phyloP scores from a whole-genome alignment of 208 protist genomes.

The Angomonas deanei region DNA sequence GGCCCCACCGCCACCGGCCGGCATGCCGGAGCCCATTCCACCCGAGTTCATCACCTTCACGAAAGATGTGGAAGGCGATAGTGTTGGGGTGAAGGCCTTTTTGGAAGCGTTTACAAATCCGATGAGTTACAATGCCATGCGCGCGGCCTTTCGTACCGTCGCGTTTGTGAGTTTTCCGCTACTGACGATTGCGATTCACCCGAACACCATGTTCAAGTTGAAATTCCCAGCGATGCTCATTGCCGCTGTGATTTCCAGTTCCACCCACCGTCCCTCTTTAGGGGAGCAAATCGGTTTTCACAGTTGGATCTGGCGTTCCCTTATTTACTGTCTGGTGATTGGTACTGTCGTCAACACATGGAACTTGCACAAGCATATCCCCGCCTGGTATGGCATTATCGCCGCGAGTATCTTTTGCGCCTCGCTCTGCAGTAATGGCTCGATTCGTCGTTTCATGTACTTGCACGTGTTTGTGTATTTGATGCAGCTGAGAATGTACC shows the following conservation, averaged over 20 bases:
- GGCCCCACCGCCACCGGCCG: not conserved
- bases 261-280: conserved; percentile 16
- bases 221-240: conserved; percentile 23
- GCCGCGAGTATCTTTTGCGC: conserved; percentile 15
- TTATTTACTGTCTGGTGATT: conserved; percentile 19
- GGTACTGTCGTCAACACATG: conserved; percentile 9
- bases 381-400: conserved; percentile 22
- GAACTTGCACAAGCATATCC: conserved; percentile 16
- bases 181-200: conserved; percentile 27
- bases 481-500: conserved; percentile 25
- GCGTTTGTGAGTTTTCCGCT: conserved; percentile 23
- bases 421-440: conserved; percentile 14
- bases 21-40: conserved; percentile 7
- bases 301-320: conserved; percentile 20
- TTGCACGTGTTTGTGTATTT: conserved; percentile 33
- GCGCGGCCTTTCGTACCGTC: conserved; percentile 18
- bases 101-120: conserved; percentile 17
- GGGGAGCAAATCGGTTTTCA: conserved; percentile 33
- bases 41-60: conserved; percentile 22
- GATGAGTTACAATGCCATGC: conserved; percentile 11
- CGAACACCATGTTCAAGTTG: conserved; percentile 26
- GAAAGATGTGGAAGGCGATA: conserved; percentile 24
- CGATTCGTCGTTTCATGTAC: conserved; percentile 30
- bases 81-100: conserved; percentile 20
- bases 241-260: conserved; percentile 22